These are phyloP conservation scores for Oenanthe sinensis DNA, from an alignment of 129 eudicot species.

Conservation along the genomic window DNA sequence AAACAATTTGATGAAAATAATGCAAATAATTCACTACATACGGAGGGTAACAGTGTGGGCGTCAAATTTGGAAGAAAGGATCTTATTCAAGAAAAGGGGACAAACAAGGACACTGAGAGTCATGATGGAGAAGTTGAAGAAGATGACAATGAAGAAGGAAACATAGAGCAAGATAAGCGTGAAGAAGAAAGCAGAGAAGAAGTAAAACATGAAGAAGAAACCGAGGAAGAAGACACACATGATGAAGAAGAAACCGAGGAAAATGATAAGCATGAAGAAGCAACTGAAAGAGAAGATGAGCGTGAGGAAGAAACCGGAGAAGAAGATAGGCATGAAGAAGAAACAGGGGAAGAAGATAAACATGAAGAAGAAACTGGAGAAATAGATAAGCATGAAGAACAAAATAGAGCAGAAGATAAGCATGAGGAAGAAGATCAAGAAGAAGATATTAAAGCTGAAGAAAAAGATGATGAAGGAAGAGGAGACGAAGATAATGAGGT, in stretches of 20 bases:
- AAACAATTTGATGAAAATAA: conserved; percentile 43
- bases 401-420: conserved; percentile 36
- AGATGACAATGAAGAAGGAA: conserved; percentile 14
- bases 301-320: conserved; percentile 25
- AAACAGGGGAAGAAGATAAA: conserved; percentile 17
- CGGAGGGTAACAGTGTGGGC: conserved; percentile 19
- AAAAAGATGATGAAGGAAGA: conserved; percentile 23
- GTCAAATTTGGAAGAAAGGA: conserved; percentile 59
- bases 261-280: conserved; percentile 12
- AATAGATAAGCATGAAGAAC: conserved; percentile 35
- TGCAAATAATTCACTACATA: conserved; percentile 11
- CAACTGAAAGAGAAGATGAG: conserved; percentile 20
- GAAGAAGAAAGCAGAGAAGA: conserved; percentile 5
- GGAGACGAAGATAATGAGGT: conserved; percentile 29
- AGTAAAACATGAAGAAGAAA: background rate
- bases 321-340: conserved; percentile 15
- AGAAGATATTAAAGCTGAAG: conserved; percentile 16
- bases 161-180: conserved; percentile 1
- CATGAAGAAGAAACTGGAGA: conserved; percentile 14
- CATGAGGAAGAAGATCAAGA: conserved; percentile 17
- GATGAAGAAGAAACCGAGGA: conserved; percentile 11
- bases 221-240: conserved; percentile 13
- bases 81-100: conserved; percentile 32
- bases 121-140: conserved; percentile 12
- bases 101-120: conserved; percentile 14